These are phyloP conservation scores for Pythium coloratum DNA, from an alignment of 352 stramenopile genomes.

Conservation along the genomic window DNA sequence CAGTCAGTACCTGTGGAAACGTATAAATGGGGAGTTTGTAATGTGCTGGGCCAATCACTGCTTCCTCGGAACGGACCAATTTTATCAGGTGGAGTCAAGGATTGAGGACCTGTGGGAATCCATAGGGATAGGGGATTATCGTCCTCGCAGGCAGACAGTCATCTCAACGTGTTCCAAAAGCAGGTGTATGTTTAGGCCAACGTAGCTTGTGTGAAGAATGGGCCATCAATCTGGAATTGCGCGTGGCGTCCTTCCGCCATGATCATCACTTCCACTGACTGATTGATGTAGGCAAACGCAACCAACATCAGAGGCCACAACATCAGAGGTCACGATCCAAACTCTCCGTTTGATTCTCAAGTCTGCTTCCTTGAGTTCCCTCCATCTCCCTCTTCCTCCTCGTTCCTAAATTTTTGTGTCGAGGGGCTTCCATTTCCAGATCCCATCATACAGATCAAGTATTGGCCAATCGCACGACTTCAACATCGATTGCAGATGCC, in stretches of 20 bases:
- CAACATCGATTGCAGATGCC: background rate
- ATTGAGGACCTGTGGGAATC: background rate
- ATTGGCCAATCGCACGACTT: background rate
- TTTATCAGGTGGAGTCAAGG: too few relatives aligned
- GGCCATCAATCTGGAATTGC: too few relatives aligned
- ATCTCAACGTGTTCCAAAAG: background rate
- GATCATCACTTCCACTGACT: background rate
- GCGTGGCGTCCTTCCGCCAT: too few relatives aligned
- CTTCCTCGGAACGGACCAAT: background rate
- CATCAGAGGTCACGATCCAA: too few relatives aligned
- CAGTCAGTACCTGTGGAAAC: constrained; percentile 1
- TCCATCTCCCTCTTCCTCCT: background rate
- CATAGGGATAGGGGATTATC: background rate
- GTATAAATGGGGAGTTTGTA: background rate
- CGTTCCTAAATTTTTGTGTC: background rate
- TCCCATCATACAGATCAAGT: too few relatives aligned
- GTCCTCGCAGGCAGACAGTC: background rate
- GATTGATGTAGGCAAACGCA: background rate
- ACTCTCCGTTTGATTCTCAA: too few relatives aligned
- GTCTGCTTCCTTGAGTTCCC: too few relatives aligned
- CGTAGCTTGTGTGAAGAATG: background rate
- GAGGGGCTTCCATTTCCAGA: background rate
- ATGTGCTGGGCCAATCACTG: background rate
- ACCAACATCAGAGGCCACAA: too few relatives aligned
- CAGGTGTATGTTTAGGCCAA: background rate